Evolutionary conservation across 768 basidiomycete genomes (phyloP), one percentile per base, ranked within the genome.

Genomic region (Hygrocybe coccinea): DNA sequence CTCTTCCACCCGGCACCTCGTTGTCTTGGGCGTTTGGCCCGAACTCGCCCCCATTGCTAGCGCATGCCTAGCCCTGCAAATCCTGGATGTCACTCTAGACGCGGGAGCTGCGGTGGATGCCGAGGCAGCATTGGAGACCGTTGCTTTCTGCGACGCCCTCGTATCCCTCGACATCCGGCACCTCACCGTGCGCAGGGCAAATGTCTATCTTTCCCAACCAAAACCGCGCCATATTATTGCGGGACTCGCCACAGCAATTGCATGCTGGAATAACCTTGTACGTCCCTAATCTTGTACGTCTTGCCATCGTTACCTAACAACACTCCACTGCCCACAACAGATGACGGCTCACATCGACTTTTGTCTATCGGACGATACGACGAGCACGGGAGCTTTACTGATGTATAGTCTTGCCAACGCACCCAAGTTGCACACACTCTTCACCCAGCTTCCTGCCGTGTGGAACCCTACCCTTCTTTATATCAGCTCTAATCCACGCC

Each of bases 391-490:
- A 7, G 63, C 76, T 63, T 57, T 59, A 2, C 65, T 76, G 47
- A 67, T 68, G 1, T 52, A 63, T 10, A 65, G 72, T 0, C 65
- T 79, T 7, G 75, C 80, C 17, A 66, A 74, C 9, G 69, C 75
- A 4, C 76, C 76, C 19, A 60, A 68, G 10, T 70, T 87, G 5
- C 78, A 74, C 59, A 74, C 71, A 2, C 73, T 86, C 51, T 69
- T 74, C 55, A 80, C 84, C 0, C 74, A 78, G 44, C 69, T 84
- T 5, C 85, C 85, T 1, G 74, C 77, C 3, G 69, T 84, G 0
- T 86, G 84, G 85, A 83, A 80, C 66, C 70, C 75, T 43, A 61
- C 78, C 12, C 74, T 85, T 54, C 75, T 82, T 55, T 60, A 74
- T 41, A 71, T 85, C 37, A 72, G 79, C 38, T 52, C 63, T 6